A percentile compares a stretch with the other conserved stretches of the same genome.
These are phyloP conservation scores for Linnemannia schmuckeri DNA, from an alignment of 192 early-diverging fungal genomes.

Conservation along the genomic window DNA sequence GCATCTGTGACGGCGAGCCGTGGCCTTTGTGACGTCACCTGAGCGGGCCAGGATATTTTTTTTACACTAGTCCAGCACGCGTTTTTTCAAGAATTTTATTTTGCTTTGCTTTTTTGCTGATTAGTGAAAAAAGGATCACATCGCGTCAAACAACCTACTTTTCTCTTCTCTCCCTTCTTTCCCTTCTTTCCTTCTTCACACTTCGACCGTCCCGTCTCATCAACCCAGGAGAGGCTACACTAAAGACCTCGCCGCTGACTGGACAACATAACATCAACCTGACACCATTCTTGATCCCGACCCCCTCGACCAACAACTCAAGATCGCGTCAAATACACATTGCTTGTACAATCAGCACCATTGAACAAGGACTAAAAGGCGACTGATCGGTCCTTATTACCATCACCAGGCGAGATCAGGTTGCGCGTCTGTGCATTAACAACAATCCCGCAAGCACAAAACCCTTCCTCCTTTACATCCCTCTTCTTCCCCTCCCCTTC, in stretches of 20 bases:
- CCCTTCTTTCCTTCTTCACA: not conserved
- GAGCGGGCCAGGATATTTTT: no score
- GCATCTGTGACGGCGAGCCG: not conserved
- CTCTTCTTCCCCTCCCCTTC: not conserved
- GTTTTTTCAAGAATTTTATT: not conserved
- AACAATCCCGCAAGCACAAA: not conserved
- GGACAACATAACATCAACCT: not conserved
- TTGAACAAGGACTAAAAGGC: not conserved
- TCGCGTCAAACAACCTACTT: not conserved
- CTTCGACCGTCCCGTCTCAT: not conserved
- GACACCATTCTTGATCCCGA: not conserved
- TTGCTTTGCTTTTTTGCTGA: slow-evolving; percentile 4
- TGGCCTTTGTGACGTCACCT: not conserved
- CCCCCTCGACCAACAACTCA: not conserved
- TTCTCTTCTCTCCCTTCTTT: not conserved
- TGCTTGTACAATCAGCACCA: not conserved
- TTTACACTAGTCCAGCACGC: not conserved
- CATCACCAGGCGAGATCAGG: not conserved
- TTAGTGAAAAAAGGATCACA: not conserved
- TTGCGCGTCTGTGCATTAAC: slow-evolving; percentile 7
- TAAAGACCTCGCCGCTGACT: not conserved
- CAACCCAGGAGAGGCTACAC: not conserved
- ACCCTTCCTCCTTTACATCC: not conserved
- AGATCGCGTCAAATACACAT: not conserved
- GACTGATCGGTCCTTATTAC: not conserved